A percentile compares a stretch with the other conserved stretches of the same genome.
phyloP scores from a whole-genome alignment of 768 basidiomycete species.

The Amanita inopinata region DNA sequence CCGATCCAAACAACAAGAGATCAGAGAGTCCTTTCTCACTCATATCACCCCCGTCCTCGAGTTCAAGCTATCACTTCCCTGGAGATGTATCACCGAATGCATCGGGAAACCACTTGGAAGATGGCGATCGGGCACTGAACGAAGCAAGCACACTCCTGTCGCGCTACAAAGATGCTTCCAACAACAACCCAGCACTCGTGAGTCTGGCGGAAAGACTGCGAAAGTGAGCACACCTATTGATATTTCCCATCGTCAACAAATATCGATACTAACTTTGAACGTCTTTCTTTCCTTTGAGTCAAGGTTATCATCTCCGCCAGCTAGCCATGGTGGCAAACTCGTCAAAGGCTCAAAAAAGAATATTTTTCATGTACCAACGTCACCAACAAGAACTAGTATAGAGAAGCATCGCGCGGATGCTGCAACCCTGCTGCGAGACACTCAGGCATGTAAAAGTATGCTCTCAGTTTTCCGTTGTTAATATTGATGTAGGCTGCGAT shows the following conservation, averaged over 20 bases:
- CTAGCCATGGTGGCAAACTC: conserved; percentile 1
- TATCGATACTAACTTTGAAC: background rate
- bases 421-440: background rate
- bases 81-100: background rate
- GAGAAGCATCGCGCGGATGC: conserved; percentile 5
- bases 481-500: background rate
- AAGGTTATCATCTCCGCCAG: background rate
- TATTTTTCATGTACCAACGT: background rate
- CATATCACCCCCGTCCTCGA: conserved; percentile 1
- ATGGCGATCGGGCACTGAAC: conserved; percentile 3
- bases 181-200: background rate
- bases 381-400: background rate
- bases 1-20: background rate
- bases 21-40: conserved; percentile 4
- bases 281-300: background rate
- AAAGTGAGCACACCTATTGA: background rate
- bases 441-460: conserved; percentile 2
- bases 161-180: conserved; percentile 1
- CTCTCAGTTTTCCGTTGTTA: background rate
- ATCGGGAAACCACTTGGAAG: conserved; percentile 1
- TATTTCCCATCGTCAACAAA: no score
- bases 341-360: conserved; percentile 4
- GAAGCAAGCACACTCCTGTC: conserved; percentile 1
- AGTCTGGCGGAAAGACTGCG: background rate
- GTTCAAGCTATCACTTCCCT: background rate